Percentiles rank a stretch among this genome's conserved stretches.
Evolutionary conservation across 2,329 filamentous ascomycete genomes (phyloP).

Genomic region (Truncatella angustata): DNA sequence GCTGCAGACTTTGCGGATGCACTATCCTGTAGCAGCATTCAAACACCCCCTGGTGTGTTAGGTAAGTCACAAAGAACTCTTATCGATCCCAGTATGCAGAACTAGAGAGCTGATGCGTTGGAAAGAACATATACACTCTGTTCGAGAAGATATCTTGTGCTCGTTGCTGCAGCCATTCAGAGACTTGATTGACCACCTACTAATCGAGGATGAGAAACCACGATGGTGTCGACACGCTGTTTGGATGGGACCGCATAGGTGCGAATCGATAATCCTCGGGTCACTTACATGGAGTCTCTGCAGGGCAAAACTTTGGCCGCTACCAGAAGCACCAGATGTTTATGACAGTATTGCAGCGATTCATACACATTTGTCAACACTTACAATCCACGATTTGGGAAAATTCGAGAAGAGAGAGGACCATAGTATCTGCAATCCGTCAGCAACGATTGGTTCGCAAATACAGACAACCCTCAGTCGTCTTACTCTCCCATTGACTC

Average conservation of each 20-base stretch:
- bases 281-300: constrained; percentile 33
- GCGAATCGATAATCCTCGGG: constrained; percentile 35
- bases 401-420: background rate
- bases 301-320: constrained; percentile 30
- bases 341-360: constrained; percentile 17
- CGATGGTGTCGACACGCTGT: constrained; percentile 32
- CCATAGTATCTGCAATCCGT: background rate
- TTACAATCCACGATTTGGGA: constrained; percentile 27
- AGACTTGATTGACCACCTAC: constrained; percentile 22
- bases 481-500: background rate
- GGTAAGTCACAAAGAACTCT: constrained; percentile 16
- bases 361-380: constrained; percentile 17
- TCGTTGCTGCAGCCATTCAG: constrained; percentile 21
- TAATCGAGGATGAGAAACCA: constrained; percentile 27
- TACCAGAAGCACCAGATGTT: constrained; percentile 22
- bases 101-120: background rate
- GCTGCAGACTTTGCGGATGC: constrained; percentile 6
- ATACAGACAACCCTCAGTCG: background rate
- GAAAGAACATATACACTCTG: background rate
- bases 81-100: too few relatives aligned
- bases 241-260: constrained; percentile 33
- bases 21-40: constrained; percentile 11
- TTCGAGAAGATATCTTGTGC: background rate
- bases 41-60: constrained; percentile 19
- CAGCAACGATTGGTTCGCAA: background rate